A percentile compares a stretch with the other conserved stretches of the same genome.
Conservation (phyloP, 441 rosid species). For the Syzygium malaccense region DNA sequence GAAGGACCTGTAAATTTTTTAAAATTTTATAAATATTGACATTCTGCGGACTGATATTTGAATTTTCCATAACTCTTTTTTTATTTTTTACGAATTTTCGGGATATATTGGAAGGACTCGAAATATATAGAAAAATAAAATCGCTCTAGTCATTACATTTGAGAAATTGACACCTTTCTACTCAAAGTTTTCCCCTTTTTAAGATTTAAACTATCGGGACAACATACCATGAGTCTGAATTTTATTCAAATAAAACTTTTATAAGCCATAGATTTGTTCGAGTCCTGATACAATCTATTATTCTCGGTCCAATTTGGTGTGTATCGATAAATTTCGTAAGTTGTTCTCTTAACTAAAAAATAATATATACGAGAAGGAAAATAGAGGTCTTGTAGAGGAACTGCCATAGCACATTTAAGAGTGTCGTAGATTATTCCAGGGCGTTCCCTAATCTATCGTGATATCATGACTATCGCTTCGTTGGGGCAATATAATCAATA, state of each 20-base stretch:
- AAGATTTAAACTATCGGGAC: not conserved
- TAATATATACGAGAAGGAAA: accelerated
- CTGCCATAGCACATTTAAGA: accelerated
- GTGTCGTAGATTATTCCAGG: accelerated
- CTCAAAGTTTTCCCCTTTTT: not conserved
- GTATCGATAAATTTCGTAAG: not conserved
- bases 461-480: not conserved
- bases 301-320: accelerated
- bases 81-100: accelerated
- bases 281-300: accelerated
- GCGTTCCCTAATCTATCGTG: not conserved
- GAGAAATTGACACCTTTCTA: accelerated
- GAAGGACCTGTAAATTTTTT: not conserved
- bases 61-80: not conserved
- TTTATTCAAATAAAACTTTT: too few species aligned
- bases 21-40: accelerated
- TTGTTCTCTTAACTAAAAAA: not conserved
- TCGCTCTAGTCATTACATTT: accelerated
- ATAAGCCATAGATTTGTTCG: accelerated
- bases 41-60: not conserved
- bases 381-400: not conserved
- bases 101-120: not conserved
- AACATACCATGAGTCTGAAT: not conserved
- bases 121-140: not conserved
- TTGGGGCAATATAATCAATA: not conserved